A percentile compares a stretch with the other conserved stretches of the same genome.
phyloP scores from a whole-genome alignment of 208 protist genomes.

The Trypanosoma congolense region DNA sequence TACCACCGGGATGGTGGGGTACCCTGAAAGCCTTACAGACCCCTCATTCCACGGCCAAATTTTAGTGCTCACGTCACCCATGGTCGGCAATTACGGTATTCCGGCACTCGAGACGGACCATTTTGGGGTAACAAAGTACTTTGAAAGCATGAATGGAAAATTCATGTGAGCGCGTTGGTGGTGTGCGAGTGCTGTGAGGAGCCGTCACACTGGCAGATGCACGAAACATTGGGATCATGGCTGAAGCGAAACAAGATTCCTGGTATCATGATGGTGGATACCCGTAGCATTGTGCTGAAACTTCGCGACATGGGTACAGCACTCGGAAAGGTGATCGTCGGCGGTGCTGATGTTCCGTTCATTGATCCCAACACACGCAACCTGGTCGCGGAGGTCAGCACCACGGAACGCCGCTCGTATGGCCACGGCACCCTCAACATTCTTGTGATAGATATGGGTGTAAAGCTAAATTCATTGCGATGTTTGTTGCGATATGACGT shows the following conservation, averaged over 20 bases:
- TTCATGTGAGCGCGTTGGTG: conserved; percentile 89
- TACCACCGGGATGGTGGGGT: conserved; percentile 93
- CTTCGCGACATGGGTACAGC: conserved; percentile 93
- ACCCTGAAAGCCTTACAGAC: conserved; percentile 94
- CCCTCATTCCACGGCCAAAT: conserved; percentile 98
- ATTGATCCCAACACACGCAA: conserved; percentile 93
- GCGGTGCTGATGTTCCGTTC: conserved; percentile 76
- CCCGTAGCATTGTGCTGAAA: conserved; percentile 95
- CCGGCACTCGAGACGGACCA: conserved; percentile 85
- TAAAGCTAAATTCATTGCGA: conserved; percentile 94
- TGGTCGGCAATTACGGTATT: conserved; percentile 98
- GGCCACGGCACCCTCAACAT: conserved; percentile 83
- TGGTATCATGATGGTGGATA: conserved; percentile 97
- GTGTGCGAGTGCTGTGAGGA: conserved; percentile 93
- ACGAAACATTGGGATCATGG: conserved; percentile 82
- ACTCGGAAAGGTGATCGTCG: conserved; percentile 86
- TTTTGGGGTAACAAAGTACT: conserved; percentile 92
- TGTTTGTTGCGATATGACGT: conserved; percentile 89
- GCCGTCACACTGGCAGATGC: conserved; percentile 94
- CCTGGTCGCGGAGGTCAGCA: conserved; percentile 94
- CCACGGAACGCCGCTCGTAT: conserved; percentile 72
- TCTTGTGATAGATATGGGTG: conserved; percentile 92
- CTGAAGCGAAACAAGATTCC: conserved; percentile 93
- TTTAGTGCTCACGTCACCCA: conserved; percentile 95
- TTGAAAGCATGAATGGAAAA: conserved; percentile 92